Conservation (phyloP, 2,329 filamentous ascomycete genomes). For the Xylogone sp. region DNA sequence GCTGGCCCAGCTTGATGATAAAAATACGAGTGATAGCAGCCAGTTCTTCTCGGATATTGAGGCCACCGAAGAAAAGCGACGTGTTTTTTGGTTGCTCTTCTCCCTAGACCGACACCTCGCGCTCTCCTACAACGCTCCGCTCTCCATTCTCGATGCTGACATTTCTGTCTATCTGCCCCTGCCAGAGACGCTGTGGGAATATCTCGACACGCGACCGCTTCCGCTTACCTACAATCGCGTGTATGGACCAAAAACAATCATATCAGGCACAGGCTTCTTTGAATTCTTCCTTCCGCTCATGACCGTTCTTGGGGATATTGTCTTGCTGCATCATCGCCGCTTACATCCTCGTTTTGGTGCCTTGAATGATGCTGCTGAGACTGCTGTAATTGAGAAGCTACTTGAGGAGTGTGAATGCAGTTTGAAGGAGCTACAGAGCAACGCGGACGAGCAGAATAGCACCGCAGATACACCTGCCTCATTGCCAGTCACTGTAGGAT, state of each 20-base stretch:
- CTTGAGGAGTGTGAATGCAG: background rate
- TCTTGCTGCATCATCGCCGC: slow-evolving; percentile 41
- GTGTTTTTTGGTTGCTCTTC: slow-evolving; percentile 6
- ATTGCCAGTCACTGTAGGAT: background rate
- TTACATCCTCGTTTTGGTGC: slow-evolving; percentile 39
- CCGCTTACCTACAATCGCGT: background rate
- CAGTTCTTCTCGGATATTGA: slow-evolving; percentile 23
- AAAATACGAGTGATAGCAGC: background rate
- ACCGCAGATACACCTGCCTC: background rate
- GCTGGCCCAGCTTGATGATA: slow-evolving; percentile 12
- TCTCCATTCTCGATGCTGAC: slow-evolving; percentile 42
- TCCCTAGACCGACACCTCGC: slow-evolving; percentile 6
- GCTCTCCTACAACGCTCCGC: slow-evolving; percentile 18
- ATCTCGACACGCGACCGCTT: background rate
- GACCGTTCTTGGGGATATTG: slow-evolving; percentile 44
- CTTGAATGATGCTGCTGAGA: slow-evolving; percentile 25
- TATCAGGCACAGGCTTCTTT: slow-evolving; percentile 41
- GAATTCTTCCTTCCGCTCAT: slow-evolving; percentile 48
- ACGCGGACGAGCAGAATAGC: background rate
- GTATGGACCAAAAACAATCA: slow-evolving; percentile 34
- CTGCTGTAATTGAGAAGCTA: background rate
- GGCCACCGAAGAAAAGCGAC: slow-evolving; percentile 23
- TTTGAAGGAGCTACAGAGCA: background rate
- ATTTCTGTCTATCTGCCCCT: slow-evolving; percentile 33
- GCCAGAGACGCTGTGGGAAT: slow-evolving; percentile 2